Conservation (phyloP, 345 rosid genomes). For the Aurinia saxatilis region DNA sequence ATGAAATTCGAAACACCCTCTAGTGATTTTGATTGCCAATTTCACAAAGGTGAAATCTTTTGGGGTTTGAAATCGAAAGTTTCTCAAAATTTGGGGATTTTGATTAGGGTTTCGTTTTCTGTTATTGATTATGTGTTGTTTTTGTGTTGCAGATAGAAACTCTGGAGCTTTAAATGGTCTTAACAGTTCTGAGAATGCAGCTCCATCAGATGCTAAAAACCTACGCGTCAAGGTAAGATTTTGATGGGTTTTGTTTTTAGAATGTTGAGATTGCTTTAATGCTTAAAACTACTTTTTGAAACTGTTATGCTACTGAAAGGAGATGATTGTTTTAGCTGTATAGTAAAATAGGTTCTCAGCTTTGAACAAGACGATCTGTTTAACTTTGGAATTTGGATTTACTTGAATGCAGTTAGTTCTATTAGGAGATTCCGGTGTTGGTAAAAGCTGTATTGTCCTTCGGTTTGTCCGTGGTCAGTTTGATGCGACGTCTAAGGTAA, state of each 20-base stretch:
- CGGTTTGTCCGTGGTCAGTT: conserved; percentile 99
- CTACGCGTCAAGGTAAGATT: conserved; percentile 79
- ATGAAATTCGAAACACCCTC: not conserved
- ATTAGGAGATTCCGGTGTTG: conserved; percentile 97
- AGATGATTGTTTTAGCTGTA: not conserved
- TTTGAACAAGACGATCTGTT: not conserved
- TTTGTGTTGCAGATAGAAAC: conserved; percentile 47
- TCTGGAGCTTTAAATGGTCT: conserved; percentile 57
- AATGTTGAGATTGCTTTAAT: too few relatives aligned
- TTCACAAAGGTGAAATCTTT: not conserved
- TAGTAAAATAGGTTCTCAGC: not conserved
- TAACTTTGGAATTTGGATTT: conserved; percentile 9
- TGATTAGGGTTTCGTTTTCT: conserved; percentile 12
- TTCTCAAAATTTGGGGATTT: not conserved
- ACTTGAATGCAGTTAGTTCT: conserved; percentile 62
- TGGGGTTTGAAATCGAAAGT: not conserved
- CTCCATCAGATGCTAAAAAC: conserved; percentile 53
- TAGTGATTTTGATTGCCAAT: not conserved
- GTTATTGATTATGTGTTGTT: not conserved
- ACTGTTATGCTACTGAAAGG: too few relatives aligned
- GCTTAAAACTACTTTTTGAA: too few relatives aligned
- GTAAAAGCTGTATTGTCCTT: conserved; percentile 96
- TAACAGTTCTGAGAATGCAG: conserved; percentile 42
- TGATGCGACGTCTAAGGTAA: conserved; percentile 92
- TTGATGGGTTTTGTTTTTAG: not conserved